Evolutionary conservation across 345 rosid species (phyloP).

Genomic region (Cardamine chenopodiifolia): DNA sequence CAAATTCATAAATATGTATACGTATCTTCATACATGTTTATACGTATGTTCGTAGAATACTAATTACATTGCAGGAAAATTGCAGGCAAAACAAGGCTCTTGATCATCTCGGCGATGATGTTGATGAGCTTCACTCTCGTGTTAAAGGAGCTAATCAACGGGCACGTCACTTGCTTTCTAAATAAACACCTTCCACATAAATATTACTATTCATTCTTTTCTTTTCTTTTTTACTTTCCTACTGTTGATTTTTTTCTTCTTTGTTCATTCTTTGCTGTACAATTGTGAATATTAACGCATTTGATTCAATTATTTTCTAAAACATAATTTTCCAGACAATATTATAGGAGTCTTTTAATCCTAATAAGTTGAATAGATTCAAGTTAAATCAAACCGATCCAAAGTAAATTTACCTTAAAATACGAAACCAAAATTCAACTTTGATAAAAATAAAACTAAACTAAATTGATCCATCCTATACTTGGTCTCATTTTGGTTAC

Average conservation of each 20-base stretch:
- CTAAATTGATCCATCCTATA: neutral
- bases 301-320: neutral
- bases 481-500: neutral
- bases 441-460: neutral
- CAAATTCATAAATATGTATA: neutral
- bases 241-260: slow-evolving; percentile 20
- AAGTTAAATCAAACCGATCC: neutral
- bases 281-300: neutral
- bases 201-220: neutral
- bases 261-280: slow-evolving; percentile 40
- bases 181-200: slow-evolving; percentile 44
- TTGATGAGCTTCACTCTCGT: slow-evolving; percentile 80
- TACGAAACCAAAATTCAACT: neutral
- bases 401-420: no score
- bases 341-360: neutral
- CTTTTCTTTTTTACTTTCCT: neutral
- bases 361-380: neutral
- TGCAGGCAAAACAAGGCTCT: slow-evolving; percentile 91
- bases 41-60: neutral
- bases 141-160: slow-evolving; percentile 89
- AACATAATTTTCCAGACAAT: neutral
- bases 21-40: neutral
- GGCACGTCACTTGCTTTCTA: slow-evolving; percentile 68
- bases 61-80: neutral
- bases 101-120: slow-evolving; percentile 71